Evolutionary conservation across 192 early-diverging fungal genomes (phyloP).

Genomic region (Globomyces pollinis-pini): DNA sequence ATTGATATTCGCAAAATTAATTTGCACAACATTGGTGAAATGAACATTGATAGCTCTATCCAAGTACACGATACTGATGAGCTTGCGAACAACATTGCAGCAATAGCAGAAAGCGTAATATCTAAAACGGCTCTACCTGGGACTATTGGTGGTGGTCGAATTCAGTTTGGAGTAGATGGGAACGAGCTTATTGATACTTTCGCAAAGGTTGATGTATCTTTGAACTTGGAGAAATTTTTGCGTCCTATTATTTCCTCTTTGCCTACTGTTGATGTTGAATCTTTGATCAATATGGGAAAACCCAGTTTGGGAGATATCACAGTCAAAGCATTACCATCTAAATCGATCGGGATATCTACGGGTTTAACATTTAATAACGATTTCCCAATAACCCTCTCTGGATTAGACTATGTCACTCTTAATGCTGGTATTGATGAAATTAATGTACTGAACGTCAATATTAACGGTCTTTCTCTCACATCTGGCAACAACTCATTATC

Average conservation of each 20-base stretch:
- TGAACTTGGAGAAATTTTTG: slow-evolving; percentile 10
- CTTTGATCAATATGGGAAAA: not conserved
- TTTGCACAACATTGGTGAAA: slow-evolving; percentile 14
- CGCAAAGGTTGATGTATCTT: not conserved
- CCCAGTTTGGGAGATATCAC: slow-evolving; percentile 8
- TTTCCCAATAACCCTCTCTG: slow-evolving; percentile 19
- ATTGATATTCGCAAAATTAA: slow-evolving; percentile 16
- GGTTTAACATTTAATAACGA: slow-evolving; percentile 12
- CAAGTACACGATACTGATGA: slow-evolving; percentile 8
- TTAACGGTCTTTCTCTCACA: slow-evolving; percentile 12
- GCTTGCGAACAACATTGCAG: slow-evolving; percentile 11
- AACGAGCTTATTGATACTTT: slow-evolving; percentile 1
- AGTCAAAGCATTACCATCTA: slow-evolving; percentile 12
- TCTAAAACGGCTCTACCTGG: not conserved
- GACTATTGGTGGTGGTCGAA: not conserved
- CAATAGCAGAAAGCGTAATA: slow-evolving; percentile 13
- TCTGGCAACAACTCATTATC: slow-evolving; percentile 15
- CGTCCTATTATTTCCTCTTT: not conserved
- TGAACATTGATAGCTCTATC: slow-evolving; percentile 4
- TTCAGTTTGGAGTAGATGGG: not conserved
- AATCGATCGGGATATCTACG: slow-evolving; percentile 4
- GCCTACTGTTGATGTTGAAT: not conserved
- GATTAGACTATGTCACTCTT: slow-evolving; percentile 14
- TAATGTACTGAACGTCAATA: not conserved
- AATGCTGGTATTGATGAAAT: slow-evolving; percentile 11